A percentile compares a stretch with the other conserved stretches of the same genome.
Evolutionary conservation across 768 basidiomycete species (phyloP).

Genomic region (Suillus weaverae): DNA sequence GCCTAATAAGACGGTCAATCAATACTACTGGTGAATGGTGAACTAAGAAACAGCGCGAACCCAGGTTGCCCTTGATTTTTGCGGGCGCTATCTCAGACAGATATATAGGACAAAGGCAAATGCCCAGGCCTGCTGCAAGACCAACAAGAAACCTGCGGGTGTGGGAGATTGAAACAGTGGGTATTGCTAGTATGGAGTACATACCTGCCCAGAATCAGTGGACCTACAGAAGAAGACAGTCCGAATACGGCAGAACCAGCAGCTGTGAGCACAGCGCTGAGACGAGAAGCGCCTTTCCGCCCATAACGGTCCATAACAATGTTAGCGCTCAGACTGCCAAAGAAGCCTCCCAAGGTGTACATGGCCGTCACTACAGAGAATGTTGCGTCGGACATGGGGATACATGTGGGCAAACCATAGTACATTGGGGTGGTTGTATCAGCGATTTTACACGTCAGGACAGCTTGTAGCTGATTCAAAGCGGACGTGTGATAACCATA

Average conservation of each 20-base stretch:
- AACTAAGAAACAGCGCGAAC: conserved; percentile 36
- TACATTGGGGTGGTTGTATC: conserved; percentile 16
- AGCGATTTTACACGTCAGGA: conserved; percentile 64
- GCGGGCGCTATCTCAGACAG: conserved; percentile 84
- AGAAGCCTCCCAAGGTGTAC: conserved; percentile 85
- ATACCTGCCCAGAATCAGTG: conserved; percentile 68
- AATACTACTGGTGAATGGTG: neutral
- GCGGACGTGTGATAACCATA: conserved; percentile 94
- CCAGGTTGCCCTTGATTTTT: conserved; percentile 71
- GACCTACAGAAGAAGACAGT: conserved; percentile 52
- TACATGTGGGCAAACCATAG: conserved; percentile 65
- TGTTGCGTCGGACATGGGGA: conserved; percentile 70
- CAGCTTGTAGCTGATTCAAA: conserved; percentile 84
- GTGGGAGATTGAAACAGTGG: neutral
- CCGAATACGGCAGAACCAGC: conserved; percentile 68
- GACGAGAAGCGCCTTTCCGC: conserved; percentile 62
- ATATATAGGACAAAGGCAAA: conserved; percentile 82
- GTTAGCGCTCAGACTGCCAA: conserved; percentile 72
- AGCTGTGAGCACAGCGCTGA: conserved; percentile 56
- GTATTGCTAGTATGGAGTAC: conserved; percentile 16
- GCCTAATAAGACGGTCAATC: conserved; percentile 39
- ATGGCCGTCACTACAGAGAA: conserved; percentile 85
- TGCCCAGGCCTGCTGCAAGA: conserved; percentile 67
- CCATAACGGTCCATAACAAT: conserved; percentile 70
- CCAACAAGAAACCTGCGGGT: conserved; percentile 59